A percentile compares a stretch with the other conserved stretches of the same genome.
phyloP scores from a whole-genome alignment of 768 basidiomycete species.

The Hygrocybe coccinea region DNA sequence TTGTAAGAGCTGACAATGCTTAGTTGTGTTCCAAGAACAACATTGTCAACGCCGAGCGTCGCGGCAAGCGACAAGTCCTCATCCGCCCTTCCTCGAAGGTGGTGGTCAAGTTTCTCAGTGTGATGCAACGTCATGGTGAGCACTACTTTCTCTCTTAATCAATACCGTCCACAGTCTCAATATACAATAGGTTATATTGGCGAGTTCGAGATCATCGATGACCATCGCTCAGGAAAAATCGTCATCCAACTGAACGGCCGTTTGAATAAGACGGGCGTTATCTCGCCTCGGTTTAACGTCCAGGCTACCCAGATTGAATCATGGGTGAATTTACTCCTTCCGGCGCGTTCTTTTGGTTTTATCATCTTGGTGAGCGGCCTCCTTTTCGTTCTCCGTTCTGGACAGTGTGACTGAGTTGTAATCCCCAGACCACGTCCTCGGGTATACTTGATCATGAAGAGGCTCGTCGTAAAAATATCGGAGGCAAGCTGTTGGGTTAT shows the following conservation, averaged over 20 bases:
- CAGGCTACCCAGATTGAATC: conserved; percentile 87
- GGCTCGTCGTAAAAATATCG: conserved; percentile 96
- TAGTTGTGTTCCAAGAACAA: conserved; percentile 58
- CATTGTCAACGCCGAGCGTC: conserved; percentile 99
- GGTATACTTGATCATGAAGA: conserved; percentile 99
- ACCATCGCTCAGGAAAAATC: conserved; percentile 97
- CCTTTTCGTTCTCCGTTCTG: neutral
- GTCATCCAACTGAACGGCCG: conserved; percentile 98
- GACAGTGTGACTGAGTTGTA: neutral
- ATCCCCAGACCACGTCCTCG: conserved; percentile 81
- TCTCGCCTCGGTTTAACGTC: conserved; percentile 98
- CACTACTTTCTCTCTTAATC: conserved; percentile 14
- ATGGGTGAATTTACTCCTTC: conserved; percentile 96
- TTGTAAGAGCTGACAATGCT: too few relatives aligned
- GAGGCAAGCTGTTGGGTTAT: conserved; percentile 91
- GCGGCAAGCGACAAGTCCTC: conserved; percentile 98
- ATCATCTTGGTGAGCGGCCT: conserved; percentile 76
- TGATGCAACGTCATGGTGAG: conserved; percentile 99
- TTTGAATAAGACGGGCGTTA: conserved; percentile 99
- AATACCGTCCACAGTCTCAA: neutral
- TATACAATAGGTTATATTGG: conserved; percentile 80
- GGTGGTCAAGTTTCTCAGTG: conserved; percentile 93
- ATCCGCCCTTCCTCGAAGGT: conserved; percentile 97
- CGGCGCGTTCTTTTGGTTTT: conserved; percentile 93
- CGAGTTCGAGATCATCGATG: conserved; percentile 98